Conservation (phyloP, 805 yeast genomes). For the Wickerhamomyces bisporus region DNA sequence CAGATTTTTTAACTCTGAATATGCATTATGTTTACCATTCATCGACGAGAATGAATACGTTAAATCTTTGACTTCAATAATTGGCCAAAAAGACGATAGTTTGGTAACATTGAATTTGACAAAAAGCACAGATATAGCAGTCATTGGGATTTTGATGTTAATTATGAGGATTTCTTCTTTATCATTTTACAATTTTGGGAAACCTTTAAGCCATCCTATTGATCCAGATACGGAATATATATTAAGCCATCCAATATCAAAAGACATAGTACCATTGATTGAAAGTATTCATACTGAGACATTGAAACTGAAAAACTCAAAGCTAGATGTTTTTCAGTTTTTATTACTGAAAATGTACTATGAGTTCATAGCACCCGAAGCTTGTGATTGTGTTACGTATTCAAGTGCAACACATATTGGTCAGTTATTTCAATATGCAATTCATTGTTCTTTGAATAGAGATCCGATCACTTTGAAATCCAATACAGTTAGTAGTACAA, state of each 20-base stretch:
- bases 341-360: constrained; percentile 13
- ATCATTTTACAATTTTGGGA: constrained; percentile 17
- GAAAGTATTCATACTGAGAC: constrained; percentile 14
- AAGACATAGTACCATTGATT: constrained; percentile 7
- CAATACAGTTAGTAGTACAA: constrained; percentile 1
- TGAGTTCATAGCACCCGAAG: constrained; percentile 19
- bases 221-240: constrained; percentile 14
- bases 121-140: constrained; percentile 16
- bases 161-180: constrained; percentile 22
- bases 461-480: constrained; percentile 11
- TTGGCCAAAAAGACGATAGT: constrained; percentile 13
- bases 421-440: constrained; percentile 17
- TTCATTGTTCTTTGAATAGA: constrained; percentile 18
- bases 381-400: constrained; percentile 18
- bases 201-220: background rate
- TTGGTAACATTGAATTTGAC: constrained; percentile 8
- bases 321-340: constrained; percentile 18
- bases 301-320: constrained; percentile 9
- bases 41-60: constrained; percentile 16
- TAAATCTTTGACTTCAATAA: constrained; percentile 5
- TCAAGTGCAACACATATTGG: constrained; percentile 16
- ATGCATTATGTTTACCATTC: constrained; percentile 15
- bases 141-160: constrained; percentile 15
- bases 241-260: constrained; percentile 11
- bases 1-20: constrained; percentile 19